Base-by-base conservation (phyloP, 2,329 filamentous ascomycete genomes). In the Penicillium decumbens region DNA sequence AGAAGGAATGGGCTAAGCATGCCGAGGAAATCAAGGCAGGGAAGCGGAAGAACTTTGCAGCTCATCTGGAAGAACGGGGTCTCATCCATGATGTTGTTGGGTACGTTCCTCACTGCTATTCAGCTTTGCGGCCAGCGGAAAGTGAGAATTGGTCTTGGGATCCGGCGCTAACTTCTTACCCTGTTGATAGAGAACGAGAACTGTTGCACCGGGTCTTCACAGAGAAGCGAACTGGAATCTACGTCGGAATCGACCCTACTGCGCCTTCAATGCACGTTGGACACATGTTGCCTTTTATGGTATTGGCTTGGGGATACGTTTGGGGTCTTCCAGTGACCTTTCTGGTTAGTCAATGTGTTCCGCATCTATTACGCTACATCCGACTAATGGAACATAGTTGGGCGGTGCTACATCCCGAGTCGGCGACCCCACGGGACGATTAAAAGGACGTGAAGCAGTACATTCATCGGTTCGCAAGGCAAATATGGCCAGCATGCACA, bases 211-310 rank as follows among this genome's bases (percentile, higher is more conserved):
- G 63, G 29, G 45, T 77, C 8, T 68, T 77, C 40, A 75, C 69
- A 4, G 64, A 75, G 48, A 75, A 74, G 51, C 63, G 75, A 50
- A 65, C 71, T 15, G 75, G 75, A 10, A 64, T 75, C 24, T 78
- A 78, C 53, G 71, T 68, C 24, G 75, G 75, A 49, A 65, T 78
- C 20, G 75, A 78, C 51, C 75, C 75, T 33, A 78, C 75, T 3
- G 75, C 72, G 9, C 72, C 74, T 1, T 77, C 75, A 33, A 60
- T 77, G 59, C 75, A 78, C 58, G 64, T 78, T 48, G 75, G 75
- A 12, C 75, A 78, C 58, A 74, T 78, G 69, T 51, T 78, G 10
- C 75, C 75, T 2, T 72, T 78, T 42, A 78, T 78, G 74, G 70
- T 76, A 3, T 45, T 77, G 44, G 74, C 70, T 3, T 77, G 75